Conservation (phyloP, 495 filamentous ascomycete species). For the Penicillium canescens region DNA sequence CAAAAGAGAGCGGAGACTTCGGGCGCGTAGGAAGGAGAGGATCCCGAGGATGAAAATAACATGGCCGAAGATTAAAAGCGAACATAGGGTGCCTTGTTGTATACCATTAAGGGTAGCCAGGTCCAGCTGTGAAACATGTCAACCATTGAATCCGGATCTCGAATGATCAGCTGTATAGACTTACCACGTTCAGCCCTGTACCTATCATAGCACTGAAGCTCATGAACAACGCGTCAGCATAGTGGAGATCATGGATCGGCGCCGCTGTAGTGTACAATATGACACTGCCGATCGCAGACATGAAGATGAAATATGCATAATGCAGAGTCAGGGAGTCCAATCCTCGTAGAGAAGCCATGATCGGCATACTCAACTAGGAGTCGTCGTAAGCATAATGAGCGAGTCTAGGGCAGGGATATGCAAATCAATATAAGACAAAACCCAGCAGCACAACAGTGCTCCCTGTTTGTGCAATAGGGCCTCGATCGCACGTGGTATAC, state of each 20-base stretch:
- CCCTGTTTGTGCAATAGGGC: slow-evolving; percentile 1
- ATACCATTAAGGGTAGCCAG: slow-evolving; percentile 68
- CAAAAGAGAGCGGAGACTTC: slow-evolving; percentile 65
- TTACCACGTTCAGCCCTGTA: slow-evolving; percentile 68
- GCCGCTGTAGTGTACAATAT: slow-evolving; percentile 72
- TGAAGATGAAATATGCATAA: slow-evolving; percentile 73
- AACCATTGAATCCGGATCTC: slow-evolving; percentile 2
- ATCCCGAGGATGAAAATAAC: slow-evolving; percentile 43
- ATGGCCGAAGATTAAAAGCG: slow-evolving; percentile 70
- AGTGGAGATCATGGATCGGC: slow-evolving; percentile 60
- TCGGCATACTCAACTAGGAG: slow-evolving; percentile 14
- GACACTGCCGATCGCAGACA: slow-evolving; percentile 60
- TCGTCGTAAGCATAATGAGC: slow-evolving; percentile 13
- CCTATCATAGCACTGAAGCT: slow-evolving; percentile 76
- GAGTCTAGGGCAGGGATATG: not conserved
- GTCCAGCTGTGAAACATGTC: slow-evolving; percentile 40
- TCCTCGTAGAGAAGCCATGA: slow-evolving; percentile 32
- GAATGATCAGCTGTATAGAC: slow-evolving; percentile 15
- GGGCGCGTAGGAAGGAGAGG: slow-evolving; percentile 54
- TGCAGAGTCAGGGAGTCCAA: slow-evolving; percentile 74
- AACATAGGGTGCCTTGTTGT: slow-evolving; percentile 73
- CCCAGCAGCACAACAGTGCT: not conserved
- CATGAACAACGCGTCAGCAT: slow-evolving; percentile 75
- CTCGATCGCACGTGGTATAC: not conserved
- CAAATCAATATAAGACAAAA: slow-evolving; percentile 13